Percentiles rank a stretch among this genome's conserved stretches.
These are phyloP conservation scores for Wilcoxina mikolae DNA, from an alignment of 495 filamentous ascomycete species.

Conservation along the genomic window DNA sequence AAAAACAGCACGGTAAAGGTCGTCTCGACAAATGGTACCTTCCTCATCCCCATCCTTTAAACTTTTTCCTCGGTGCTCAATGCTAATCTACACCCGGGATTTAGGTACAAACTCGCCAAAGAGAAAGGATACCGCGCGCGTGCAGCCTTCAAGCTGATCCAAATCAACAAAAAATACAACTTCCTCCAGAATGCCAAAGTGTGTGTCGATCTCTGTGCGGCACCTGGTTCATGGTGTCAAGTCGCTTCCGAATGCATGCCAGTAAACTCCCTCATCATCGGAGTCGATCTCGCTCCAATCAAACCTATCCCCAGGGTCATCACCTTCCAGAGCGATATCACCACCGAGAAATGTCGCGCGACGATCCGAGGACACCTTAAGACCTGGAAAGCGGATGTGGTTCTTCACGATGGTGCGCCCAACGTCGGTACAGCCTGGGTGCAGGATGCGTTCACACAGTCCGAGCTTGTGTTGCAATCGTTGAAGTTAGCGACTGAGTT, in stretches of 20 bases:
- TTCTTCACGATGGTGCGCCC: constrained; percentile 95
- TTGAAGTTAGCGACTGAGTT: constrained; percentile 93
- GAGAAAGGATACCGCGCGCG: constrained; percentile 95
- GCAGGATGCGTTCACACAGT: constrained; percentile 95
- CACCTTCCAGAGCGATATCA: constrained; percentile 95
- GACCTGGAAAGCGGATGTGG: constrained; percentile 91
- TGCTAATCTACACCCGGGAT: constrained; percentile 1
- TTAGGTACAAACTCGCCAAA: constrained; percentile 69
- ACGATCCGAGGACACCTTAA: constrained; percentile 83
- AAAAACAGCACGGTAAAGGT: constrained; percentile 71
- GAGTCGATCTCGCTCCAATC: constrained; percentile 89
- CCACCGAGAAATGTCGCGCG: constrained; percentile 88
- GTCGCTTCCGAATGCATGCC: constrained; percentile 95
- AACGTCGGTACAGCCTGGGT: constrained; percentile 98
- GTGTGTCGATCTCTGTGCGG: constrained; percentile 89
- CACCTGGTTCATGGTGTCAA: constrained; percentile 98
- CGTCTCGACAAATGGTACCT: constrained; percentile 88
- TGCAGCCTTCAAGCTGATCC: constrained; percentile 96
- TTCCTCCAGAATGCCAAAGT: constrained; percentile 96
- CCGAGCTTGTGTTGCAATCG: constrained; percentile 81
- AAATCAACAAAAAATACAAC: constrained; percentile 96
- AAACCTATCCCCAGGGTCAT: constrained; percentile 88
- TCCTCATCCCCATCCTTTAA: constrained; percentile 2
- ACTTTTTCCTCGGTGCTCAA: not conserved
- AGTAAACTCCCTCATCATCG: constrained; percentile 72